Evolutionary conservation across 345 rosid species (phyloP).

Genomic region (Arabis hirsuta): DNA sequence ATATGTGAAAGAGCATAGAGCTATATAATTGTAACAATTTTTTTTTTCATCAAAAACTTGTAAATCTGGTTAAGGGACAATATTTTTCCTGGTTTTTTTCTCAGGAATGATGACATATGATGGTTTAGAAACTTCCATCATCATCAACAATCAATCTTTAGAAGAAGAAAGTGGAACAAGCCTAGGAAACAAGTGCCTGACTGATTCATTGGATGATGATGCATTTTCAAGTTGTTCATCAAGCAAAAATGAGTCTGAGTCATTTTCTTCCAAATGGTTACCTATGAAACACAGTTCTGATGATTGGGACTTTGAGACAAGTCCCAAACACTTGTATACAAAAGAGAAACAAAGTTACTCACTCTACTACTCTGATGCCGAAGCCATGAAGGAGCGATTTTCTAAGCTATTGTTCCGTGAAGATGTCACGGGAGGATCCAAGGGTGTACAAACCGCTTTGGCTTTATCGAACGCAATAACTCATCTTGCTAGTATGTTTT

Average conservation of each 20-base stretch:
- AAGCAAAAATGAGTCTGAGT: slow-evolving; percentile 86
- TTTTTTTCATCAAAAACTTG: background rate
- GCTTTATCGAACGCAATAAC: slow-evolving; percentile 87
- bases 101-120: slow-evolving; percentile 81
- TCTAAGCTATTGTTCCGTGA: slow-evolving; percentile 83
- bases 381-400: slow-evolving; percentile 83
- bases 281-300: slow-evolving; percentile 52
- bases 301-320: slow-evolving; percentile 58
- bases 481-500: slow-evolving; percentile 77
- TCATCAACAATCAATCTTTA: slow-evolving; percentile 72
- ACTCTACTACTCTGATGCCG: slow-evolving; percentile 59
- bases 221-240: slow-evolving; percentile 84
- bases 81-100: background rate
- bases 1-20: background rate
- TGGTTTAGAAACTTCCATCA: slow-evolving; percentile 84
- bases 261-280: slow-evolving; percentile 89
- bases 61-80: background rate
- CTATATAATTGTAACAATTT: background rate
- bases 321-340: slow-evolving; percentile 56
- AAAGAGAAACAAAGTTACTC: slow-evolving; percentile 60
- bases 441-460: slow-evolving; percentile 71
- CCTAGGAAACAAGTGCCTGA: slow-evolving; percentile 72
- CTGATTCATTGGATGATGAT: slow-evolving; percentile 82
- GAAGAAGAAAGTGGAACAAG: slow-evolving; percentile 84
- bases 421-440: slow-evolving; percentile 78